phyloP scores from a whole-genome alignment of 176 grass and related monocot species.

The Oryza punctata region DNA sequence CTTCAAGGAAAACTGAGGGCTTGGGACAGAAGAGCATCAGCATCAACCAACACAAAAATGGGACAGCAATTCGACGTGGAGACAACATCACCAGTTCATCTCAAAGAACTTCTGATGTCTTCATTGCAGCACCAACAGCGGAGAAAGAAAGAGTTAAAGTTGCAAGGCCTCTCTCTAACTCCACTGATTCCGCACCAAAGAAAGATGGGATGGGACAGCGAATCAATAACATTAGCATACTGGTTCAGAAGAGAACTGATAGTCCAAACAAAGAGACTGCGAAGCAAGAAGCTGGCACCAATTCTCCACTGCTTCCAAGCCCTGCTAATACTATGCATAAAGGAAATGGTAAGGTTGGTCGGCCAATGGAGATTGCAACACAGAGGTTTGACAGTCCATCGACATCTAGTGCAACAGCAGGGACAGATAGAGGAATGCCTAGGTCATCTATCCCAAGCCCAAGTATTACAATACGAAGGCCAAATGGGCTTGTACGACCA shows the following conservation, averaged over 20 bases:
- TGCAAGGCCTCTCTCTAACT: conserved; percentile 38
- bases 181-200: conserved; percentile 35
- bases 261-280: conserved; percentile 37
- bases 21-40: conserved; percentile 44
- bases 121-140: conserved; percentile 28
- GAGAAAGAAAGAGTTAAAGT: conserved; percentile 52
- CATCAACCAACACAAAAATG: conserved; percentile 57
- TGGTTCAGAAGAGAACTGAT: conserved; percentile 62
- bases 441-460: conserved; percentile 57
- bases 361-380: conserved; percentile 38
- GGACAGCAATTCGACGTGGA: conserved; percentile 37
- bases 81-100: conserved; percentile 33
- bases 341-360: conserved; percentile 54
- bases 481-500: conserved; percentile 51
- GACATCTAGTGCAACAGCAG: conserved; percentile 29
- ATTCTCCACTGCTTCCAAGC: conserved; percentile 36
- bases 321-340: conserved; percentile 43
- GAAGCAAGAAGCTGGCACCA: conserved; percentile 43
- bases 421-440: conserved; percentile 47
- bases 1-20: conserved; percentile 54
- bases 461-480: conserved; percentile 57
- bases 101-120: conserved; percentile 40
- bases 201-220: conserved; percentile 52
- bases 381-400: conserved; percentile 52
- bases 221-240: conserved; percentile 57